These are phyloP conservation scores for Flaveria ramosissima DNA, from an alignment of 129 eudicot genomes.

Conservation along the genomic window DNA sequence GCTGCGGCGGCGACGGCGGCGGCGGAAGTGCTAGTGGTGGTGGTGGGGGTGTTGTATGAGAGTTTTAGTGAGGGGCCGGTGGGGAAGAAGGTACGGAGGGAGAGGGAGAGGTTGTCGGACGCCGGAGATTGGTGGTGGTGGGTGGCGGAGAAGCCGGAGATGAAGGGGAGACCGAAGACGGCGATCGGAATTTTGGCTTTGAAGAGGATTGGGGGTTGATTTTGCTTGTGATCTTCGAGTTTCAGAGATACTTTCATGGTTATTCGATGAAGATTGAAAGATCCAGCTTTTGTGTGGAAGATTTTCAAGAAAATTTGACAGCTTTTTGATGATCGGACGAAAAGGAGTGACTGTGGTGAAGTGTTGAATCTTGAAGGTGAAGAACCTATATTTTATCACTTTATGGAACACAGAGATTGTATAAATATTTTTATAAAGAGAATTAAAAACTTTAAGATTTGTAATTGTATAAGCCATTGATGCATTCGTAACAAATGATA, in stretches of 20 bases:
- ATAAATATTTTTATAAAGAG: too few relatives aligned
- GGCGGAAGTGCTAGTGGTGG: slow-evolving; percentile 43
- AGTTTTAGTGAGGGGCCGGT: slow-evolving; percentile 86
- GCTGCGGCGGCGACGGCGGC: slow-evolving; percentile 24
- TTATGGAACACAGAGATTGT: too few relatives aligned
- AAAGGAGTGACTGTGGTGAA: slow-evolving; percentile 9
- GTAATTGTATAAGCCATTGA: too few relatives aligned
- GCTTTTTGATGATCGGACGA: slow-evolving; percentile 1
- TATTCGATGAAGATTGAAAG: not conserved
- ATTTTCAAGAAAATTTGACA: not conserved
- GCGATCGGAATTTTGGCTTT: slow-evolving; percentile 84
- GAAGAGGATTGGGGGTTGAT: slow-evolving; percentile 55
- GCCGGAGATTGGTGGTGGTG: slow-evolving; percentile 49
- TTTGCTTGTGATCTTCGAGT: slow-evolving; percentile 53
- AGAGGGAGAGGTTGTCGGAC: slow-evolving; percentile 53
- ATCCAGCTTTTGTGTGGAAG: not conserved
- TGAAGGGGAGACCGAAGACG: slow-evolving; percentile 76
- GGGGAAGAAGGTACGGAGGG: slow-evolving; percentile 76
- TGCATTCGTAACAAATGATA: too few relatives aligned
- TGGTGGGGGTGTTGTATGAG: slow-evolving; percentile 61
- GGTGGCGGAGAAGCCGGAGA: slow-evolving; percentile 79
- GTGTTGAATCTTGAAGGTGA: not conserved
- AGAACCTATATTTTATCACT: not conserved
- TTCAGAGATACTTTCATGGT: slow-evolving; percentile 72
- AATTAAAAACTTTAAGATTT: too few relatives aligned